Evolutionary conservation across 1,284 basidiomycete genomes (phyloP).

Genomic region (Cystobasidium pallidum): DNA sequence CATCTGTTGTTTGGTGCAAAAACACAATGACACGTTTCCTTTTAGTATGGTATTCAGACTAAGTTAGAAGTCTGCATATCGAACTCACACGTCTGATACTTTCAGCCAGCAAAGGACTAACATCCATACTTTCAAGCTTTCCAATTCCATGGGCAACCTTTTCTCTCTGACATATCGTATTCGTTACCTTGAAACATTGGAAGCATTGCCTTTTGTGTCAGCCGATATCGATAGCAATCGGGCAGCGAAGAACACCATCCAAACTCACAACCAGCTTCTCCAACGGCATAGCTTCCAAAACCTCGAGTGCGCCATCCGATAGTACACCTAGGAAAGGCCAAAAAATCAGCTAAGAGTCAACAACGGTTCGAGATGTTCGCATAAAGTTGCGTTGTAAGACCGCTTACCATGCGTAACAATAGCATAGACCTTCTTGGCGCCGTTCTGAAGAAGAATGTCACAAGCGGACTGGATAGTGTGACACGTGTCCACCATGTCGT

Average conservation of each 20-base stretch:
- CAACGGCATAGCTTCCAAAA: conserved; percentile 77
- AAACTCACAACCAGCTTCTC: conserved; percentile 81
- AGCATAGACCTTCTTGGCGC: conserved; percentile 84
- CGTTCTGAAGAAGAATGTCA: conserved; percentile 80
- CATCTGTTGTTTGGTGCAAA: no score
- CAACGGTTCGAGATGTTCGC: background rate
- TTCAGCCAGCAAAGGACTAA: conserved; percentile 89
- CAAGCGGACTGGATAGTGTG: conserved; percentile 83
- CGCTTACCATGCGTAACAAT: conserved; percentile 84
- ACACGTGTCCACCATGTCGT: conserved; percentile 98
- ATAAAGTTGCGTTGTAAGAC: conserved; percentile 36
- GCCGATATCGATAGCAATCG: background rate
- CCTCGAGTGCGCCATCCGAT: conserved; percentile 78
- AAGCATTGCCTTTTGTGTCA: background rate
- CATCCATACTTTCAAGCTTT: conserved; percentile 70
- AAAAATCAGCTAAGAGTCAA: background rate
- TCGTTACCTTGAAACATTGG: conserved; percentile 66
- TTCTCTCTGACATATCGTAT: conserved; percentile 72
- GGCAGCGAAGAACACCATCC: background rate
- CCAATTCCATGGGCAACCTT: conserved; percentile 58
- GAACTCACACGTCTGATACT: conserved; percentile 72
- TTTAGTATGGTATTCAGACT: no score
- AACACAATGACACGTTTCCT: no score
- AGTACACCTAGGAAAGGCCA: conserved; percentile 70
- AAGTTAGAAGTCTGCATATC: no score